Evolutionary conservation across 2,329 filamentous ascomycete genomes (phyloP).

Genomic region (Trichoderma arundinaceum): DNA sequence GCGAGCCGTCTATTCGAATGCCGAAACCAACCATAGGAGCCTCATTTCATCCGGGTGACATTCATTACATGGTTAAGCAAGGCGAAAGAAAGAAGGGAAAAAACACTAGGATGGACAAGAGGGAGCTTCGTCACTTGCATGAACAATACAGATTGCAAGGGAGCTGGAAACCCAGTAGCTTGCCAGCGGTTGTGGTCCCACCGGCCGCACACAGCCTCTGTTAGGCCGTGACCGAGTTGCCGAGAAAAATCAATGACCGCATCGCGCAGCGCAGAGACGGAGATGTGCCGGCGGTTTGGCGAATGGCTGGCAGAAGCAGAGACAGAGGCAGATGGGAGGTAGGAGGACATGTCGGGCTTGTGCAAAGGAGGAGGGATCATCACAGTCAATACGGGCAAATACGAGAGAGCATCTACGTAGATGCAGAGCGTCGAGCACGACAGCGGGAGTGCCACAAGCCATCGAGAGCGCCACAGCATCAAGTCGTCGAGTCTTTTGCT

Average conservation of each 20-base stretch:
- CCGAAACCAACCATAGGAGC: no score
- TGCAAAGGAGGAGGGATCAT: no score
- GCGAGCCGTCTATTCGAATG: no score
- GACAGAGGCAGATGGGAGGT: background rate
- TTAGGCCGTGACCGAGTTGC: conserved; percentile 20
- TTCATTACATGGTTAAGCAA: no score
- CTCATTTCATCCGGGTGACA: no score
- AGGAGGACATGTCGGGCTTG: no score
- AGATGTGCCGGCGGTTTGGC: background rate
- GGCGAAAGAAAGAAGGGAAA: no score
- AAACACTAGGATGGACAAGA: no score
- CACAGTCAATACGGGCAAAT: background rate
- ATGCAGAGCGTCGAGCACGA: background rate
- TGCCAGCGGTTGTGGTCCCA: conserved; percentile 3
- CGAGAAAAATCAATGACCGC: conserved; percentile 26
- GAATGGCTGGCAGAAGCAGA: background rate
- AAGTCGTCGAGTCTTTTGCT: background rate
- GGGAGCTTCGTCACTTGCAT: no score
- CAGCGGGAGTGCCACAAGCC: conserved; percentile 4
- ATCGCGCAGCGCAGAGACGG: conserved; percentile 14
- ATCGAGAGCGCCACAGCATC: conserved; percentile 4
- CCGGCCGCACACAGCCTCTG: conserved; percentile 27
- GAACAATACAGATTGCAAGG: no score
- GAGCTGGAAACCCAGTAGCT: no score
- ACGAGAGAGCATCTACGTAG: background rate